These are phyloP conservation scores for Vitis hybrid DNA, from an alignment of 177 flowering plant genomes.

Conservation along the genomic window DNA sequence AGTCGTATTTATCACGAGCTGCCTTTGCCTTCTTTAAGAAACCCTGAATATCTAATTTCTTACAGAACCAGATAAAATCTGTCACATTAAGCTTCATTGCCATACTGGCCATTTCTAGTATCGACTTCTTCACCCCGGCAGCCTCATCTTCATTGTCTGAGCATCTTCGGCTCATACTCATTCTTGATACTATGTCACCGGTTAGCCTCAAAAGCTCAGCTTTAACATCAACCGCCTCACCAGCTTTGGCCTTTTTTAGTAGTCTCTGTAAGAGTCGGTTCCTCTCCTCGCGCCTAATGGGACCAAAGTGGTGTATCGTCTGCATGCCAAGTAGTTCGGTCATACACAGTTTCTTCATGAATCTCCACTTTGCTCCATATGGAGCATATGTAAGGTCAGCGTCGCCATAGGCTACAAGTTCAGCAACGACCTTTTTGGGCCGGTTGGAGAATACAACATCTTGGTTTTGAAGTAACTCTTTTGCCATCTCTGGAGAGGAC, in stretches of 20 bases:
- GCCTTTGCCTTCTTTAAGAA: conserved; percentile 28
- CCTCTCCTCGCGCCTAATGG: conserved; percentile 27
- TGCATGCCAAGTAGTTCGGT: conserved; percentile 3
- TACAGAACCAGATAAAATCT: conserved; percentile 32
- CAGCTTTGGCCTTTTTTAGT: conserved; percentile 11
- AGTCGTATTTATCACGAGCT: conserved; percentile 26
- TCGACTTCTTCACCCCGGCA: conserved; percentile 15
- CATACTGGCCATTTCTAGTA: conserved; percentile 14
- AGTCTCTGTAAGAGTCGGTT: conserved; percentile 19
- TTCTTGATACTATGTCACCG: conserved; percentile 27
- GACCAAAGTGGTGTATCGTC: not conserved
- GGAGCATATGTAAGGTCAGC: not conserved
- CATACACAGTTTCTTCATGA: conserved; percentile 12
- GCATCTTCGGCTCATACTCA: conserved; percentile 35
- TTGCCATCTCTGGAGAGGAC: not conserved
- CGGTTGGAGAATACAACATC: not conserved
- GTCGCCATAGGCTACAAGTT: too few relatives aligned
- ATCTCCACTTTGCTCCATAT: conserved; percentile 4
- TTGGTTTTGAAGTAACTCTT: not conserved
- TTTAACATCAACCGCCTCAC: conserved; percentile 18
- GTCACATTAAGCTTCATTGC: conserved; percentile 27
- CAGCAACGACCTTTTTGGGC: not conserved
- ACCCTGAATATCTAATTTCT: conserved; percentile 15
- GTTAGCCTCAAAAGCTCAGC: conserved; percentile 20
- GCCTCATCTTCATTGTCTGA: conserved; percentile 20